Evolutionary conservation across 805 yeast genomes (phyloP).

Genomic region (Ogataea nakhonphanomensis): DNA sequence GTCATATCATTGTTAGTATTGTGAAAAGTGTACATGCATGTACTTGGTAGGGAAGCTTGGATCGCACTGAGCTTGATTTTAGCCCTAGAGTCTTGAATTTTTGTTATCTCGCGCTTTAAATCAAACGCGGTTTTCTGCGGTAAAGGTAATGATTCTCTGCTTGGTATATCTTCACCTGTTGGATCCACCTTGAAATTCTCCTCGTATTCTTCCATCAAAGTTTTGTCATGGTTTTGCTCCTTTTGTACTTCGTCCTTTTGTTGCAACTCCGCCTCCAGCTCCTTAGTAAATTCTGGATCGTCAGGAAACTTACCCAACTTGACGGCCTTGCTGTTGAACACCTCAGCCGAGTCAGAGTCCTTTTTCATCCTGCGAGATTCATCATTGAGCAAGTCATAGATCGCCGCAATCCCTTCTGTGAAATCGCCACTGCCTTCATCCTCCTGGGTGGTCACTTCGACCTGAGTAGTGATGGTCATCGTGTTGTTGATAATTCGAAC

Average conservation of each 20-base stretch:
- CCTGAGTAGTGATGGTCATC: constrained; percentile 50
- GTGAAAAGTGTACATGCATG: constrained; percentile 97
- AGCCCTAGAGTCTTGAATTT: constrained; percentile 79
- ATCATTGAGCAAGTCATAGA: constrained; percentile 34
- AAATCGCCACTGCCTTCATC: constrained; percentile 41
- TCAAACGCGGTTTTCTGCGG: constrained; percentile 82
- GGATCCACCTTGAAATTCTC: constrained; percentile 52
- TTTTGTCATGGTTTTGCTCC: constrained; percentile 31
- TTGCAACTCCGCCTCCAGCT: constrained; percentile 78
- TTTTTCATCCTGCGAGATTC: constrained; percentile 19
- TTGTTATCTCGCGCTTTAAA: constrained; percentile 70
- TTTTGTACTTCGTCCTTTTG: constrained; percentile 60
- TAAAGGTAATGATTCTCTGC: constrained; percentile 72
- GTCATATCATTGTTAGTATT: constrained; percentile 88
- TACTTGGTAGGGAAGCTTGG: constrained; percentile 86
- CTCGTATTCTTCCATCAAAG: constrained; percentile 64
- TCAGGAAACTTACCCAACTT: constrained; percentile 80
- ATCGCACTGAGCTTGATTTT: constrained; percentile 63
- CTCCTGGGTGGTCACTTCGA: constrained; percentile 39
- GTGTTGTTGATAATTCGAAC: constrained; percentile 85
- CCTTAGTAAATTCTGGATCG: constrained; percentile 81
- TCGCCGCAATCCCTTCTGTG: constrained; percentile 48
- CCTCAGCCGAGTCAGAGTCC: constrained; percentile 36
- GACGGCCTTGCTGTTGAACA: constrained; percentile 68
- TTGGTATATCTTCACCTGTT: constrained; percentile 63